phyloP scores from a whole-genome alignment of 192 early-diverging fungal genomes.

The Mycoemilia scoparia region DNA sequence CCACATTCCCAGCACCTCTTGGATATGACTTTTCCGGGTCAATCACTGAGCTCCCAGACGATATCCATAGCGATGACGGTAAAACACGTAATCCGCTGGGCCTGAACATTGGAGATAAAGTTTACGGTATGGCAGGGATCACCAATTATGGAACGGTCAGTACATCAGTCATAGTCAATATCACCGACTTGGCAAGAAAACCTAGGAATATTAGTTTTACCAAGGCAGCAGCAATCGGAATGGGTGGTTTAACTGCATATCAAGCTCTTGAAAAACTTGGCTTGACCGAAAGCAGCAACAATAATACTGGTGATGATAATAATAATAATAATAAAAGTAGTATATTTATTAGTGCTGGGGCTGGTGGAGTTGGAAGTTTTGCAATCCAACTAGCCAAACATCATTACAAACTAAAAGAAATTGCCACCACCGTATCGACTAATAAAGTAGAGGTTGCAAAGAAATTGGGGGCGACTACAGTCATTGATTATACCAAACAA shows the following conservation, averaged over 20 bases:
- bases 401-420: constrained; percentile 12
- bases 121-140: constrained; percentile 12
- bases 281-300: constrained; percentile 6
- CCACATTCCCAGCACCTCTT: constrained; percentile 21
- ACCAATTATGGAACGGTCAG: constrained; percentile 13
- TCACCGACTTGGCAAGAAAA: constrained; percentile 8
- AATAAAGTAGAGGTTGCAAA: constrained; percentile 20
- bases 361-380: constrained; percentile 38
- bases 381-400: constrained; percentile 26
- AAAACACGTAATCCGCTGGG: no score
- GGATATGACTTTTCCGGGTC: constrained; percentile 35
- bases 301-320: no score
- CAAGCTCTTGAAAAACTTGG: constrained; percentile 16
- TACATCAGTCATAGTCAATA: constrained; percentile 11
- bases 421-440: constrained; percentile 34
- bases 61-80: no score
- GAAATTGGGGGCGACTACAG: constrained; percentile 25
- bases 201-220: constrained; percentile 16
- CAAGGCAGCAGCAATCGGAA: constrained; percentile 28
- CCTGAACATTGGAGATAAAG: constrained; percentile 32
- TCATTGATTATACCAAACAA: constrained; percentile 30
- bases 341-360: constrained; percentile 34
- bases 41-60: constrained; percentile 16
- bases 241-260: constrained; percentile 34
- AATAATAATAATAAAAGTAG: no score